phyloP scores from a whole-genome alignment of 331 rosid species.

The Spiraea crenata region DNA sequence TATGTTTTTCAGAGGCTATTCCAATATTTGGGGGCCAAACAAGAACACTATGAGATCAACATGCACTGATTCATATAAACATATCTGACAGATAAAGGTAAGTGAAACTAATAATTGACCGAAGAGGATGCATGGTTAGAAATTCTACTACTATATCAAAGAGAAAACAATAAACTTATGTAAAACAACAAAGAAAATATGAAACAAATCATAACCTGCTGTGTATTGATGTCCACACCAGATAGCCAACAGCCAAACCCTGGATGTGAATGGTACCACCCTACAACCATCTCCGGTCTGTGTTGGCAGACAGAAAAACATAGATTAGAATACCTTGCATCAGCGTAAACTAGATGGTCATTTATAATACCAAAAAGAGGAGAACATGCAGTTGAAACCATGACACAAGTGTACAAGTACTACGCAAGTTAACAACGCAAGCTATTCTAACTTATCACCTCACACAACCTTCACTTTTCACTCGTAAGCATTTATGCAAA shows the following conservation, averaged over 20 bases:
- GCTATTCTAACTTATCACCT: neutral
- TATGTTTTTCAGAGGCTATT: neutral
- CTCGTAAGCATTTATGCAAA: neutral
- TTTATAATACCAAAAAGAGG: neutral
- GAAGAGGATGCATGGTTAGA: neutral
- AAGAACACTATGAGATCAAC: slow-evolving; percentile 3
- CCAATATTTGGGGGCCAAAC: neutral
- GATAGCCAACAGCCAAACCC: slow-evolving; percentile 99
- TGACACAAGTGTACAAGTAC: neutral
- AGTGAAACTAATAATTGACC: neutral
- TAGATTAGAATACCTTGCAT: neutral
- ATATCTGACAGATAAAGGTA: neutral
- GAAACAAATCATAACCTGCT: slow-evolving; percentile 57
- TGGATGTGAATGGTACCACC: slow-evolving; percentile 99
- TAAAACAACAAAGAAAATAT: neutral
- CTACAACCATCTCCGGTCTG: slow-evolving; percentile 99
- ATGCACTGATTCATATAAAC: neutral
- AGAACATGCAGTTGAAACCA: neutral
- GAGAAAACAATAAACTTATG: neutral
- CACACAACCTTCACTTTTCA: neutral
- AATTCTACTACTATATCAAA: neutral
- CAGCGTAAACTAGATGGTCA: neutral
- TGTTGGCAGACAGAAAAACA: slow-evolving; percentile 19
- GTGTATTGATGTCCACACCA: slow-evolving; percentile 96
- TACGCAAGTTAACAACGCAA: neutral